Evolutionary conservation across 495 filamentous ascomycete genomes (phyloP), one percentile per base, ranked within the genome.

Genomic region (Neurospora terricola): DNA sequence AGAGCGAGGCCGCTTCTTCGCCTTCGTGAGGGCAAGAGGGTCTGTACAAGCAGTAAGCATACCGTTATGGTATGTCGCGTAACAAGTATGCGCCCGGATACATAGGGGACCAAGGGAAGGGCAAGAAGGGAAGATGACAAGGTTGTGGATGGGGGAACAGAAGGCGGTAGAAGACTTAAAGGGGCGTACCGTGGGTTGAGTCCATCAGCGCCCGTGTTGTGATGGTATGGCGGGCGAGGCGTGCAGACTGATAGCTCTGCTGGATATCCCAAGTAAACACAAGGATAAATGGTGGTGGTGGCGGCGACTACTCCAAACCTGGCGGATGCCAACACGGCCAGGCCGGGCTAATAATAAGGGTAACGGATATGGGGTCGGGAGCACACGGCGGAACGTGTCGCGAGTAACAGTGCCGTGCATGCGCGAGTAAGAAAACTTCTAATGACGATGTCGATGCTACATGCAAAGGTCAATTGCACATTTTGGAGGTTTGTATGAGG

Each of bases 1-100:
- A 38, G 94, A 97, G 39, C 89, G 84, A 71, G 92, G 87, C 62
- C 92, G 88, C 78, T 89, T 91, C 77, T 86, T 86, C 72, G 88
- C 75, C 76, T 81, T 81, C 75, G 74, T 77, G 70, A 80, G 75
- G 38, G 73, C 75, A 27, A 81, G 74, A 39, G 78, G 73, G 71
- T 82, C 81, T 82, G 43, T 18, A 38, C 14, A 70, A 39, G 72
- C 18, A 73, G 76, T 76, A 34, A 76, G 73, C n/a, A 76, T 71
- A 73, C 59, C 23, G 30, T 18, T 48, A 38, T 71, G 34, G 40
- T 18, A n/a, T 40, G 34, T n/a, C 40, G 54, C 30, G 37, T 43
- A 18, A 43, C 3, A 5, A 34, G 18, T 37, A 69, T 37, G 54
- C 54, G 27, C 27, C 27, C 14, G 16, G 42, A 71, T 27, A 45